phyloP scores from a whole-genome alignment of 805 yeast genomes.

The Lipomyces oligophaga region DNA sequence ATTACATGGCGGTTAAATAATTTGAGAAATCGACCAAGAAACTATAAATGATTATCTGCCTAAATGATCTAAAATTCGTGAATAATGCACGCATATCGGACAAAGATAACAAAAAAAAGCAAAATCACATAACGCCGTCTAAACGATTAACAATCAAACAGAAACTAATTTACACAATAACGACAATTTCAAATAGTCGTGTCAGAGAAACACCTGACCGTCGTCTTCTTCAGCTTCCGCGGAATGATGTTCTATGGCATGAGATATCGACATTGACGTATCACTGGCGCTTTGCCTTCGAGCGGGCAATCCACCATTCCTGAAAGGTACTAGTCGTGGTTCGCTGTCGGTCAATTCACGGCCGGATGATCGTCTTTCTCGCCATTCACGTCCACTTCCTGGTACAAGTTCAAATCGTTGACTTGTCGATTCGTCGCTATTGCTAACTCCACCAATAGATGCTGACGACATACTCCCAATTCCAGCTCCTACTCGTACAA shows the following conservation, averaged over 20 bases:
- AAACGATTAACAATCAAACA: not conserved
- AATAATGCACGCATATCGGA: too few species aligned
- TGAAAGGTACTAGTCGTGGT: conserved; percentile 22
- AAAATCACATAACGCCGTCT: conserved; percentile 1
- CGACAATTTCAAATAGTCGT: not conserved
- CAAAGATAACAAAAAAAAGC: not conserved
- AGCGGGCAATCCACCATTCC: conserved; percentile 24
- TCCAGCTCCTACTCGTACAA: conserved; percentile 15
- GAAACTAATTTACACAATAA: not conserved
- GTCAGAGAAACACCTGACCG: conserved; percentile 22
- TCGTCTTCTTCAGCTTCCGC: conserved; percentile 13
- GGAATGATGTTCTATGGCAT: not conserved
- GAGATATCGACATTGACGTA: not conserved
- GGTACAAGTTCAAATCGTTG: conserved; percentile 22
- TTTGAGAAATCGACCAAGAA: not conserved
- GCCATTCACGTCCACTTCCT: conserved; percentile 25
- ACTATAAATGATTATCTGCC: not conserved
- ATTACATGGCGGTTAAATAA: conserved; percentile 79
- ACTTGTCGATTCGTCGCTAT: conserved; percentile 5
- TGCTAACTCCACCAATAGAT: conserved; percentile 1
- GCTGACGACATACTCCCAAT: conserved; percentile 4
- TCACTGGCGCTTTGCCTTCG: conserved; percentile 19
- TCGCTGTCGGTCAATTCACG: conserved; percentile 6
- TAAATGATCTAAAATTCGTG: not conserved
- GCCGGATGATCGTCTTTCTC: conserved; percentile 5